Conservation (phyloP, 352 stramenopile species). For the Pythium rhizo-oryzae region DNA sequence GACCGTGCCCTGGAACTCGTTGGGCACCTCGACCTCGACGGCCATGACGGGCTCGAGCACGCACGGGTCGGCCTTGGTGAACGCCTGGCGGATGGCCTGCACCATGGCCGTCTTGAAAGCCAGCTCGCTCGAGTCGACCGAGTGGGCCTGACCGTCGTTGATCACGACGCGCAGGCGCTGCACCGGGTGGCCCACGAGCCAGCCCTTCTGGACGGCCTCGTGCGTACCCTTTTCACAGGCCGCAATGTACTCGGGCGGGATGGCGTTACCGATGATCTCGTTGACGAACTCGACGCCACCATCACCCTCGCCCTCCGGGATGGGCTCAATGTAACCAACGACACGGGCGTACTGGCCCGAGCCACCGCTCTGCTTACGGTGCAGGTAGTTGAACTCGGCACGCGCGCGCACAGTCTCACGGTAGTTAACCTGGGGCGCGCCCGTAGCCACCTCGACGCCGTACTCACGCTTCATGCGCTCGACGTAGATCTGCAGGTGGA, state of each 20-base stretch:
- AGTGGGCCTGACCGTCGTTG: constrained; percentile 94
- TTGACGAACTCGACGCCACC: constrained; percentile 96
- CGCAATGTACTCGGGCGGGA: constrained; percentile 98
- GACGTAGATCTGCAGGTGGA: constrained; percentile 99
- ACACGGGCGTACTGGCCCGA: constrained; percentile 97
- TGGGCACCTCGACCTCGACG: constrained; percentile 93
- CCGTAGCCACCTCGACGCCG: constrained; percentile 90
- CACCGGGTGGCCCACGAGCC: constrained; percentile 96
- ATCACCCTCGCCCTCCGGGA: constrained; percentile 82
- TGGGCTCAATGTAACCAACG: constrained; percentile 97
- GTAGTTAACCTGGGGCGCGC: constrained; percentile 98
- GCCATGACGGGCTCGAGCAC: constrained; percentile 98
- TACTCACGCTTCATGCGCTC: constrained; percentile 99
- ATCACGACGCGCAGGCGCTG: constrained; percentile 84
- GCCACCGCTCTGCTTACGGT: constrained; percentile 99
- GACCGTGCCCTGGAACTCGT: constrained; percentile 96
- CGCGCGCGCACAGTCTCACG: constrained; percentile 96
- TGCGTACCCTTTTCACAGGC: constrained; percentile 97
- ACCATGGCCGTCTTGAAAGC: constrained; percentile 97
- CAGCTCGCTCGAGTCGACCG: constrained; percentile 98
- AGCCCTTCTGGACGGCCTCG: constrained; percentile 96
- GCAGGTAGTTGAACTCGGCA: constrained; percentile 98
- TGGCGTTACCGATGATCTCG: constrained; percentile 97
- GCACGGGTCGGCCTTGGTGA: constrained; percentile 91
- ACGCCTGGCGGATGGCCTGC: constrained; percentile 94